Percentiles rank a stretch among this genome's conserved stretches.
Conservation (phyloP, 257 asterid species). For the Ajuga chamaepitys region DNA sequence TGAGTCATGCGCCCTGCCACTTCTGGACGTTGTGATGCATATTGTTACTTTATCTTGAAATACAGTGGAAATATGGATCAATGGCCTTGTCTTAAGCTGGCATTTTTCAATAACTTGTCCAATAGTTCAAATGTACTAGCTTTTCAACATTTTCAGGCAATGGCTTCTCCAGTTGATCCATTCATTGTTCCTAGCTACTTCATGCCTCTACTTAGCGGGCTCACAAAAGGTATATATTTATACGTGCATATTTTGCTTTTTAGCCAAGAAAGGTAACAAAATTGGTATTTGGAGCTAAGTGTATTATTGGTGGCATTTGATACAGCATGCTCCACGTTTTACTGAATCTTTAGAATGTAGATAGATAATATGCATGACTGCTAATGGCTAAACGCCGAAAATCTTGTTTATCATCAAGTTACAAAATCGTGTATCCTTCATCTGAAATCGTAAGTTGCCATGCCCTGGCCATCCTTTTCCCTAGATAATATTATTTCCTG, state of each 20-base stretch:
- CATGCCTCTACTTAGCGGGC: constrained; percentile 56
- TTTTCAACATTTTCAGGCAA: constrained; percentile 50
- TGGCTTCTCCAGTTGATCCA: constrained; percentile 47
- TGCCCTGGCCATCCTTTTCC: constrained; percentile 1
- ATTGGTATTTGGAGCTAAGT: not conserved
- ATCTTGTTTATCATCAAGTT: not conserved
- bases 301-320: constrained; percentile 2
- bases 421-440: not conserved
- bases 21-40: not conserved
- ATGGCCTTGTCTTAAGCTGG: not conserved
- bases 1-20: not conserved
- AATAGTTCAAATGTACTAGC: not conserved
- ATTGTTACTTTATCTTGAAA: not conserved
- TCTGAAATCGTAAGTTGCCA: not conserved
- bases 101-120: constrained; percentile 8
- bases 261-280: not conserved
- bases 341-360: not conserved
- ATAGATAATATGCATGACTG: not conserved
- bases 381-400: not conserved
- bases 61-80: constrained; percentile 2
- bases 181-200: constrained; percentile 50
- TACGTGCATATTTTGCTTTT: not conserved
- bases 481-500: not conserved
- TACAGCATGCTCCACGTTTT: not conserved
- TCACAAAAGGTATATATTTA: constrained; percentile 55